Evolutionary conservation across 768 basidiomycete genomes (phyloP).

Genomic region (Collybiopsis confluens): DNA sequence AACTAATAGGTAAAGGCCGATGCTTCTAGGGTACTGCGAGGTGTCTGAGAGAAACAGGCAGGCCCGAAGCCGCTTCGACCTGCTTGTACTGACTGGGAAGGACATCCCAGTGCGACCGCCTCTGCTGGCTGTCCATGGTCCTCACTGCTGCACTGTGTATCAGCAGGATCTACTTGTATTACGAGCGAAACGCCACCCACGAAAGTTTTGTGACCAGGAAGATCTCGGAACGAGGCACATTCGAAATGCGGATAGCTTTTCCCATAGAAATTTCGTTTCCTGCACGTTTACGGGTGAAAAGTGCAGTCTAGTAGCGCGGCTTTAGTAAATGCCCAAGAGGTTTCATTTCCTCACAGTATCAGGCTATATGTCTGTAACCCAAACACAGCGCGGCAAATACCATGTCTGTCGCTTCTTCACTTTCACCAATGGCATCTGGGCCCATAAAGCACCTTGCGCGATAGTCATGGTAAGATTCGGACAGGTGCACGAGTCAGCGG

Average conservation of each 20-base stretch:
- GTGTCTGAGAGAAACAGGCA: too few species aligned
- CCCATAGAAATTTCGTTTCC: slow-evolving; percentile 35
- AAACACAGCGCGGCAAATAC: slow-evolving; percentile 18
- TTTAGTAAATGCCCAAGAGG: slow-evolving; percentile 4
- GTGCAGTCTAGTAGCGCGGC: too few species aligned
- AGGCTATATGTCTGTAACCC: slow-evolving; percentile 32
- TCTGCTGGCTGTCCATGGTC: slow-evolving; percentile 29
- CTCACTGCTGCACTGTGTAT: slow-evolving; percentile 18
- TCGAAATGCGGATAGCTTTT: slow-evolving; percentile 32
- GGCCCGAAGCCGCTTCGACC: too few species aligned
- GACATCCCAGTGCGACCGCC: slow-evolving; percentile 31
- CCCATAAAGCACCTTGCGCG: slow-evolving; percentile 28
- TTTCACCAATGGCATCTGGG: slow-evolving; percentile 19
- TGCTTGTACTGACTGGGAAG: too few species aligned
- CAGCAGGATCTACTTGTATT: slow-evolving; percentile 17
- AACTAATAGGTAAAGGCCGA: too few species aligned
- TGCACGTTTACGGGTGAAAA: too few species aligned
- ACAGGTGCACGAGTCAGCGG: too few species aligned
- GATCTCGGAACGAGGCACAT: slow-evolving; percentile 32
- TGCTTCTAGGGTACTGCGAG: too few species aligned
- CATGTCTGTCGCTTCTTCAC: slow-evolving; percentile 20
- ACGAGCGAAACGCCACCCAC: slow-evolving; percentile 15
- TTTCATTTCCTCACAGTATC: slow-evolving; percentile 21
- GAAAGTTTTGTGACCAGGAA: slow-evolving; percentile 39
- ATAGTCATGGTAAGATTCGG: not conserved